A percentile compares a stretch with the other conserved stretches of the same genome.
Evolutionary conservation across 2,329 filamentous ascomycete species (phyloP).

Genomic region (Ophiostoma ips): DNA sequence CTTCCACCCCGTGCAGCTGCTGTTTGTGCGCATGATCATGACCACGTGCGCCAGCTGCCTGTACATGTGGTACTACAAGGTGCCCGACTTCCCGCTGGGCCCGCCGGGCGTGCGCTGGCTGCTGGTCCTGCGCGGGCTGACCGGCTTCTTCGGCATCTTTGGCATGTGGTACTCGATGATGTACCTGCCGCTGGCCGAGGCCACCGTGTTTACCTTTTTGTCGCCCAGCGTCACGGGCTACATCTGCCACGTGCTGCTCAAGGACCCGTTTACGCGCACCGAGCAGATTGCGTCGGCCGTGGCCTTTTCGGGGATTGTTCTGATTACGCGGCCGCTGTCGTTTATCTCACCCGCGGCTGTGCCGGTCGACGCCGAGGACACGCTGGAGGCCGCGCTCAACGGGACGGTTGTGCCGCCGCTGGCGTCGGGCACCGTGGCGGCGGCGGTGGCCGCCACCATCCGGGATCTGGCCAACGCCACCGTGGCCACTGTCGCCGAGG

Average conservation of each 20-base stretch:
- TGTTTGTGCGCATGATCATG: slow-evolving; percentile 66
- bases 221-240: slow-evolving; percentile 68
- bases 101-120: slow-evolving; percentile 50
- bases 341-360: slow-evolving; percentile 16
- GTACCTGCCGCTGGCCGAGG: slow-evolving; percentile 74
- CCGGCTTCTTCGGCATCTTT: slow-evolving; percentile 53
- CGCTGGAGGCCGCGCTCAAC: background rate
- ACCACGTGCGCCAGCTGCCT: slow-evolving; percentile 51
- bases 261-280: slow-evolving; percentile 63
- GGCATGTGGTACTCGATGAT: slow-evolving; percentile 55
- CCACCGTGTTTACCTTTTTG: slow-evolving; percentile 80
- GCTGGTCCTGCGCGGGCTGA: slow-evolving; percentile 31
- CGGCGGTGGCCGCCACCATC: background rate
- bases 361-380: background rate
- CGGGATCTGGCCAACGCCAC: background rate
- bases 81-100: slow-evolving; percentile 59
- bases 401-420: background rate
- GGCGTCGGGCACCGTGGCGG: background rate
- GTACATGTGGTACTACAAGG: slow-evolving; percentile 61
- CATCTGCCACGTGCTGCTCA: slow-evolving; percentile 58
- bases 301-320: slow-evolving; percentile 63
- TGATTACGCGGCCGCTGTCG: slow-evolving; percentile 59
- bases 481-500: background rate
- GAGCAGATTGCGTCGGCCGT: slow-evolving; percentile 66
- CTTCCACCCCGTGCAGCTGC: slow-evolving; percentile 72